Base-by-base conservation (phyloP, 2,329 filamentous ascomycete species). In the Ceratocystis diversiconidia region DNA sequence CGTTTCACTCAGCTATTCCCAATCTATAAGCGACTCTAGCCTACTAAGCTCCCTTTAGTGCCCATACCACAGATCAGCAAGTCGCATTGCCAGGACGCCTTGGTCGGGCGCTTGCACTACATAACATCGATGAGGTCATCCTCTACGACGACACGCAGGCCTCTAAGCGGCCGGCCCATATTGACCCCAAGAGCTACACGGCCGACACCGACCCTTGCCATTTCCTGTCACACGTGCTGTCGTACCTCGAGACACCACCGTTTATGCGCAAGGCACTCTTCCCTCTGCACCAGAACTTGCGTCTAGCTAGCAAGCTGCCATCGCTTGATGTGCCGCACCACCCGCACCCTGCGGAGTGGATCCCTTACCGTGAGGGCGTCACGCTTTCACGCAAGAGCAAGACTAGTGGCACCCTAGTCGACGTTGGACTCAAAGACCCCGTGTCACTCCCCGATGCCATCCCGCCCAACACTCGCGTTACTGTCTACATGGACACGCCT, bases 241-340 rank as follows among this genome's bases (percentile, higher is more conserved):
- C 83, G 67, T 95, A 91, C 75, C 83, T 95, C 68, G 90, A 95
- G 74, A 88, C 88, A 3, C 90, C 90, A 36, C 89, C 90, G 0
- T 87, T 94, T 74, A 85, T 95, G 75, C 85, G 89, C 70, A 86
- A 85, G 72, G 76, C 80, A 1, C 79, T 95, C 2, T 92, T 95
- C 70, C 86, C 87, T 0, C 78, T 91, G 68, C 90, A 95, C 72
- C 85, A 88, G 8, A 92, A 95, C 72, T 79, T 95, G 52, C 79
- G 83, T 48, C 83, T 84, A 12, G 89, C 88, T 48, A 89, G 89
- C 6, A 79, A 86, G 48, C 77, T 95, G 32, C 88, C 88, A 0
- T 89, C 83, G 71, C 77, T 95, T 66, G 90, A 95, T 73, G 90
- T 94, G 81, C 90, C 90, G 17, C 89, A 92, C 73, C 90, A 95